Evolutionary conservation across 768 basidiomycete species (phyloP).

Genomic region (Suillus alpinus): DNA sequence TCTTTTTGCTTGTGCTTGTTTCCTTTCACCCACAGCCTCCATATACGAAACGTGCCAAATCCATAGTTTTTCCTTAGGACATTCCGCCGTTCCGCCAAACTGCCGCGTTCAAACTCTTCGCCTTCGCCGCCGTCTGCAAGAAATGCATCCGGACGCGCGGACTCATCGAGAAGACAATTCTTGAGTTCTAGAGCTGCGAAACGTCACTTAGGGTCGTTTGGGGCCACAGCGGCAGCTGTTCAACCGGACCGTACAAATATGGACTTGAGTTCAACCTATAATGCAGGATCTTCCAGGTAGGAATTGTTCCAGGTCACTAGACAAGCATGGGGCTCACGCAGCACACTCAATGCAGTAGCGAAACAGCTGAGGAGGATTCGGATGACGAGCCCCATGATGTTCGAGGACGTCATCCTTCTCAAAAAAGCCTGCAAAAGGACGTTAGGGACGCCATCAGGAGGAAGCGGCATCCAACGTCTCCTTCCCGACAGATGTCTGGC

Average conservation of each 20-base stretch:
- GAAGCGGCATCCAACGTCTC: conserved; percentile 26
- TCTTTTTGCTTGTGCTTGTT: conserved; percentile 4
- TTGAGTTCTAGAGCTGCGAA: conserved; percentile 26
- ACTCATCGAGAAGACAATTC: conserved; percentile 39
- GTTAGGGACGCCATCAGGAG: conserved; percentile 23
- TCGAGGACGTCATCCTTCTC: conserved; percentile 44
- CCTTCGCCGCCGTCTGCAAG: conserved; percentile 68
- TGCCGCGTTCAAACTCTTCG: conserved; percentile 78
- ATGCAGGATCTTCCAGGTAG: conserved; percentile 80
- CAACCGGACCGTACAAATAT: conserved; percentile 33
- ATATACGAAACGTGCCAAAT: background rate
- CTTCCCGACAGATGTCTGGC: conserved; percentile 23
- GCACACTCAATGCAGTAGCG: conserved; percentile 26
- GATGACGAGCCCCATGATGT: conserved; percentile 44
- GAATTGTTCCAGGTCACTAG: conserved; percentile 14
- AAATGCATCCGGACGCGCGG: conserved; percentile 50
- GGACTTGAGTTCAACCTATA: conserved; percentile 86
- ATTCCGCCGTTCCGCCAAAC: conserved; percentile 49
- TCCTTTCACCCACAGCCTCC: background rate
- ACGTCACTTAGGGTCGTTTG: conserved; percentile 25
- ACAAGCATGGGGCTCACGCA: conserved; percentile 18
- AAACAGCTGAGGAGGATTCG: conserved; percentile 57
- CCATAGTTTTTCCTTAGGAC: conserved; percentile 1
- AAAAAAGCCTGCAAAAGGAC: conserved; percentile 28
- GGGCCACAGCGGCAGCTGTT: conserved; percentile 10